These are phyloP conservation scores for Salix koriyanagi DNA, from an alignment of 345 rosid genomes.

Conservation along the genomic window DNA sequence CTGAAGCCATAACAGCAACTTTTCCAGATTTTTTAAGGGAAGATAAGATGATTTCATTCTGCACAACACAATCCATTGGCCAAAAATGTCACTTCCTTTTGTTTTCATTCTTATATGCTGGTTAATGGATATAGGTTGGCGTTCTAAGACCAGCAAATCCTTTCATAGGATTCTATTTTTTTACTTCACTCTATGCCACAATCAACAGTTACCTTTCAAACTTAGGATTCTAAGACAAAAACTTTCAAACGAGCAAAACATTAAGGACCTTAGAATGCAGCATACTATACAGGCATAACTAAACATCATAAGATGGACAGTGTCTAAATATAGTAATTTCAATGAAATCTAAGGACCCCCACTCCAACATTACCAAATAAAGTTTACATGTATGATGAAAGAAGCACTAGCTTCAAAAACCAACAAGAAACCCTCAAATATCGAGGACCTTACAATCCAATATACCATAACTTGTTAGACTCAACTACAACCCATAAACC, in stretches of 20 bases:
- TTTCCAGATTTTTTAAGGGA: slow-evolving; percentile 76
- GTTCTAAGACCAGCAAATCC: background rate
- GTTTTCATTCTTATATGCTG: background rate
- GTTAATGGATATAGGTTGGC: background rate
- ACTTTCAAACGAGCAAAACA: background rate
- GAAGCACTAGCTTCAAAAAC: background rate
- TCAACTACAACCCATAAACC: background rate
- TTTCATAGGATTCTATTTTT: background rate
- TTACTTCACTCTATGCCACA: background rate
- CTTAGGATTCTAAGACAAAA: background rate
- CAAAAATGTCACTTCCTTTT: background rate
- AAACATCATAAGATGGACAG: too few relatives aligned
- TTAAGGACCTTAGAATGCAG: too few relatives aligned
- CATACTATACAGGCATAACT: too few relatives aligned
- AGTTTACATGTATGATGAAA: background rate
- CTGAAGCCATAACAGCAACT: slow-evolving; percentile 92
- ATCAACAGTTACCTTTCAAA: background rate
- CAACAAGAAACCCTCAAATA: background rate
- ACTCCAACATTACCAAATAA: background rate
- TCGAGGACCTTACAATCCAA: background rate
- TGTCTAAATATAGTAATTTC: background rate
- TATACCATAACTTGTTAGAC: background rate
- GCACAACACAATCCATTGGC: slow-evolving; percentile 17
- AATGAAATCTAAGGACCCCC: background rate
- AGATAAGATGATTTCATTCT: slow-evolving; percentile 79